Conservation (phyloP, 768 basidiomycete genomes). For the Podaxis sp. region DNA sequence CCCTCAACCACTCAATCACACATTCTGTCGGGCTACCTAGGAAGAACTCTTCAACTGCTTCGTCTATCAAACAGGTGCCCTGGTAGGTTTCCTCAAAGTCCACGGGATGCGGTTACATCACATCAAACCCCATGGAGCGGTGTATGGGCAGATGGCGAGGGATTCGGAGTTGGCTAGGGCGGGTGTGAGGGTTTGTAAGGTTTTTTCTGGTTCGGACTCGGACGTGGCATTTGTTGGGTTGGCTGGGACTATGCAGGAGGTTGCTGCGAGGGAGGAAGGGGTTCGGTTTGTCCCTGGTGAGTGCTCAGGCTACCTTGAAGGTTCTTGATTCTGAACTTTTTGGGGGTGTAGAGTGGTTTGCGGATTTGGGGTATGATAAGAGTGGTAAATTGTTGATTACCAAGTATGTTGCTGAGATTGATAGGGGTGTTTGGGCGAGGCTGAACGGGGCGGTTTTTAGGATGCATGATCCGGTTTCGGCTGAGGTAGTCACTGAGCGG, state of each 20-base stretch:
- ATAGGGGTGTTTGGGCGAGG: neutral
- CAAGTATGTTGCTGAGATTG: constrained; percentile 34
- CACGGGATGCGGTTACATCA: constrained; percentile 56
- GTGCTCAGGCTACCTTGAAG: neutral
- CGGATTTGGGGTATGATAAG: constrained; percentile 58
- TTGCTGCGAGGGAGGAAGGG: constrained; percentile 49
- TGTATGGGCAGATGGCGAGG: constrained; percentile 59
- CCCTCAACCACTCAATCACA: neutral
- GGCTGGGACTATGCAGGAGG: constrained; percentile 61
- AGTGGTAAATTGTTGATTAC: constrained; percentile 61
- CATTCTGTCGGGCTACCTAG: constrained; percentile 15
- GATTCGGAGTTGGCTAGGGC: constrained; percentile 55
- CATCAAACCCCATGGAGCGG: constrained; percentile 60
- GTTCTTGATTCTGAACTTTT: neutral
- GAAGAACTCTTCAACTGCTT: constrained; percentile 57
- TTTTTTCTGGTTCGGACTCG: constrained; percentile 33
- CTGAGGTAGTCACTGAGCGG: constrained; percentile 39
- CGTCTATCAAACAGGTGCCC: constrained; percentile 67
- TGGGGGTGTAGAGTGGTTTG: constrained; percentile 57
- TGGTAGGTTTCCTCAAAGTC: constrained; percentile 54
- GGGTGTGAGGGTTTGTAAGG: constrained; percentile 48
- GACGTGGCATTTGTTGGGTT: constrained; percentile 58
- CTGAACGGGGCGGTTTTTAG: constrained; percentile 23
- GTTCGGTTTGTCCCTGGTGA: constrained; percentile 63
- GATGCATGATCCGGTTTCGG: constrained; percentile 47